These are phyloP conservation scores for Aspergillus sp. DNA, from an alignment of 2,329 filamentous ascomycete genomes.

Conservation along the genomic window DNA sequence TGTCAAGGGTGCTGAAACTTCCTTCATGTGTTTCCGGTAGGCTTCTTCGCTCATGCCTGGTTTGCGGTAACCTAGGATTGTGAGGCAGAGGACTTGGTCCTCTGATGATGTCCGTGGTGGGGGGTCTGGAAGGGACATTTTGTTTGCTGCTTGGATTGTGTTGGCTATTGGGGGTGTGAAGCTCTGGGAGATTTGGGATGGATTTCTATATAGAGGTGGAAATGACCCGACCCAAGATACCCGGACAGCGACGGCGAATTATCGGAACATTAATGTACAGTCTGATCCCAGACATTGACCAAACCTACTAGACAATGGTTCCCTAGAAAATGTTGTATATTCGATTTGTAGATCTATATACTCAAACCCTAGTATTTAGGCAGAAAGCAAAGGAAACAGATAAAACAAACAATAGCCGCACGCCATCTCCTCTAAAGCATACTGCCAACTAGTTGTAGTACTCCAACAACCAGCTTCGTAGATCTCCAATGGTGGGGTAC, in stretches of 20 bases:
- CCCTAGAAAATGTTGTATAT: background rate
- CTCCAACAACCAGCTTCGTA: slow-evolving; percentile 17
- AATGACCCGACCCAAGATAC: slow-evolving; percentile 6
- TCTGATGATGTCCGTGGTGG: background rate
- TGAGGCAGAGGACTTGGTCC: slow-evolving; percentile 42
- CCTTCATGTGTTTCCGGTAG: slow-evolving; percentile 50
- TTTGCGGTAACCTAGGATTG: slow-evolving; percentile 50
- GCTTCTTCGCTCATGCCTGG: slow-evolving; percentile 51
- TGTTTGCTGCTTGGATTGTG: background rate
- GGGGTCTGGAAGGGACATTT: slow-evolving; percentile 5
- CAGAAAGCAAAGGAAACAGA: too few relatives aligned
- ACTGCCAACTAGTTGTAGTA: slow-evolving; percentile 11
- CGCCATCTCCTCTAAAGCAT: background rate
- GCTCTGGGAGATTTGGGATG: too few relatives aligned
- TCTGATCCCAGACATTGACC: too few relatives aligned
- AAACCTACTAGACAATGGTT: too few relatives aligned
- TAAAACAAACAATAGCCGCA: background rate
- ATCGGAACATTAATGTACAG: slow-evolving; percentile 1
- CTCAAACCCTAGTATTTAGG: background rate
- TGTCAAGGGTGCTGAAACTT: slow-evolving; percentile 49
- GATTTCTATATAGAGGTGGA: background rate
- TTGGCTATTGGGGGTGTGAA: too few relatives aligned
- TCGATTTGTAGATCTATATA: background rate
- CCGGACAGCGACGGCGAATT: background rate
- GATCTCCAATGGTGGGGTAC: slow-evolving; percentile 21